Evolutionary conservation across 257 asterid species (phyloP).

Genomic region (Thymus mandschuricus): DNA sequence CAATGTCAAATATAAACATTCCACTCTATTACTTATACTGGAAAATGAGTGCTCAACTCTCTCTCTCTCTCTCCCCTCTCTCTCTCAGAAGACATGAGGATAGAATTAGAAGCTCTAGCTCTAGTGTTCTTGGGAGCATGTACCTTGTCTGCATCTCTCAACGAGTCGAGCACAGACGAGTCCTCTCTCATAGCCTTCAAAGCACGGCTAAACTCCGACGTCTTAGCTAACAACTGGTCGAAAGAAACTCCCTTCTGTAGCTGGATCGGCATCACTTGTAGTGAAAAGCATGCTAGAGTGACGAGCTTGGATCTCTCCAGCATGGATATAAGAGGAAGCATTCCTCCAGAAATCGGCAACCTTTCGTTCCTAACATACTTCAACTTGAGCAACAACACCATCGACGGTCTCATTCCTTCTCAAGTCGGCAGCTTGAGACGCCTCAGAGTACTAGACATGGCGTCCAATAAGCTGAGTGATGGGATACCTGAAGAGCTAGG

Average conservation of each 20-base stretch:
- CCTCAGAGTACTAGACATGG: not conserved
- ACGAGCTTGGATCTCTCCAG: not conserved
- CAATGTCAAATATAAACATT: no score
- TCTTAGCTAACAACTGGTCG: slow-evolving; percentile 28
- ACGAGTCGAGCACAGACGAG: slow-evolving; percentile 8
- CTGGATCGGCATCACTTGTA: slow-evolving; percentile 32
- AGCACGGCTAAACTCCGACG: not conserved
- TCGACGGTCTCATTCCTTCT: not conserved
- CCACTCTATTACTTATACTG: no score
- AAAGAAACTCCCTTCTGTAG: slow-evolving; percentile 3
- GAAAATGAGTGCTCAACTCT: no score
- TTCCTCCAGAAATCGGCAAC: slow-evolving; percentile 19
- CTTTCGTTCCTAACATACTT: slow-evolving; percentile 14
- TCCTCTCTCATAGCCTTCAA: slow-evolving; percentile 14
- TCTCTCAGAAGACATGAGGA: not conserved
- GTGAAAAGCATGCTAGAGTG: slow-evolving; percentile 8
- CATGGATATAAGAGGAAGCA: slow-evolving; percentile 4
- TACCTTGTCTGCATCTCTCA: not conserved
- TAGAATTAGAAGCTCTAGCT: not conserved
- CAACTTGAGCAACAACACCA: slow-evolving; percentile 2
- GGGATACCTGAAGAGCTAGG: not conserved
- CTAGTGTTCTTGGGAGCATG: not conserved
- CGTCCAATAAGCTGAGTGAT: not conserved
- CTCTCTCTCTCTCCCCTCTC: slow-evolving; percentile 11
- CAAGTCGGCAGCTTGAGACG: slow-evolving; percentile 9